Evolutionary conservation across 495 filamentous ascomycete species (phyloP).

Genomic region (Podospora pseudopauciseta): DNA sequence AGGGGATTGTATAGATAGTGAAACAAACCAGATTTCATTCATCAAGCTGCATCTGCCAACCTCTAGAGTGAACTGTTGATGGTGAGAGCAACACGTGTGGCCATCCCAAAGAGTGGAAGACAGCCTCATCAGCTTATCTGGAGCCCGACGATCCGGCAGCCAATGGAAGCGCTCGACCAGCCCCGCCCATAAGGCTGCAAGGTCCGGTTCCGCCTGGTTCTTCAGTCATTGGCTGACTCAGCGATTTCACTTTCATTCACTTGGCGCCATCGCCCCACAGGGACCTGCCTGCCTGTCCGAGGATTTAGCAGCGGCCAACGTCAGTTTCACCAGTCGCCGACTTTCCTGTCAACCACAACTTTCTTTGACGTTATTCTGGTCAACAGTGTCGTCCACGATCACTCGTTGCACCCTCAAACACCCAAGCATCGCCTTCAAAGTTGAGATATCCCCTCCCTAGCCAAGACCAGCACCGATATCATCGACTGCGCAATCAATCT

Average conservation of each 20-base stretch:
- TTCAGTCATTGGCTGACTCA: not conserved
- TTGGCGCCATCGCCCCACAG: not conserved
- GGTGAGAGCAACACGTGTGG: not conserved
- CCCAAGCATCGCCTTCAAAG: not conserved
- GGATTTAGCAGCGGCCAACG: constrained; percentile 1
- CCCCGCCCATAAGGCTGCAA: constrained; percentile 1
- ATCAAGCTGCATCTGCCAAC: not conserved
- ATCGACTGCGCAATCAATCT: not conserved
- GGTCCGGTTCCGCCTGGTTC: not conserved
- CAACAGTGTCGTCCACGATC: not conserved
- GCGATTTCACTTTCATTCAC: not conserved
- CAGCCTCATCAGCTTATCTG: not conserved
- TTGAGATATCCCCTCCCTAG: not conserved
- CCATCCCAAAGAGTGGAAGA: not conserved
- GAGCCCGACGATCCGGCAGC: not conserved
- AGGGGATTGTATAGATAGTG: not conserved
- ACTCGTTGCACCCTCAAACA: not conserved
- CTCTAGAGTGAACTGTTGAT: not conserved
- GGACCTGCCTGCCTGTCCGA: too few relatives aligned
- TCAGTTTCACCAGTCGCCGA: not conserved
- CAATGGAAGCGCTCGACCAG: not conserved
- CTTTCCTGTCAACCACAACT: not conserved
- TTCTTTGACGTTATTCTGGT: not conserved
- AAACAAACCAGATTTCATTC: not conserved
- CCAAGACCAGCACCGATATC: not conserved